Percentiles rank a stretch among this genome's conserved stretches.
phyloP scores from a whole-genome alignment of 257 asterid species.

The Paulownia fortunei region DNA sequence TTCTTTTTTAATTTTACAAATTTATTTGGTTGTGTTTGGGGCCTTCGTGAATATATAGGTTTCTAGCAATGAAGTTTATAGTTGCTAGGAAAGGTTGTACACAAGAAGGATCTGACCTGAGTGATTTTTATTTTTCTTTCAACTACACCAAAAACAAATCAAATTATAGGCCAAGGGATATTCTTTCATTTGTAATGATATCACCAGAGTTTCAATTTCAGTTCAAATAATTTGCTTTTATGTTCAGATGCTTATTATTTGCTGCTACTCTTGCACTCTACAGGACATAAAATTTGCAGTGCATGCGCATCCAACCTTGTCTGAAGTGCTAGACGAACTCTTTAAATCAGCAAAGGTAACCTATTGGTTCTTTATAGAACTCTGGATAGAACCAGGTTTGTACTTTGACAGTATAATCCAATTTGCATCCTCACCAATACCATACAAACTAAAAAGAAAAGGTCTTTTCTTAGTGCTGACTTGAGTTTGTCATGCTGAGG shows the following conservation, averaged over 20 bases:
- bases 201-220: slow-evolving; percentile 17
- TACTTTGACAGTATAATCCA: neutral
- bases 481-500: neutral
- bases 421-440: slow-evolving; percentile 4
- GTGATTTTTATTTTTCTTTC: neutral
- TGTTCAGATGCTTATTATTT: slow-evolving; percentile 31
- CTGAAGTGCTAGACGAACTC: slow-evolving; percentile 93
- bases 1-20: neutral
- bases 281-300: slow-evolving; percentile 93
- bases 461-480: neutral
- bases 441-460: neutral
- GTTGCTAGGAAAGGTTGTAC: slow-evolving; percentile 3
- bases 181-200: neutral
- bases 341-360: slow-evolving; percentile 88
- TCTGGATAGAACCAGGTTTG: neutral
- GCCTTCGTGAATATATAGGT: neutral
- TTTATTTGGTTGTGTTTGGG: neutral
- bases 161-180: slow-evolving; percentile 7
- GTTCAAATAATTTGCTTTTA: neutral
- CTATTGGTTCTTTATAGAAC: neutral
- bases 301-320: slow-evolving; percentile 96
- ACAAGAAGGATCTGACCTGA: neutral
- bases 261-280: slow-evolving; percentile 37
- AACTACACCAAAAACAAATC: neutral
- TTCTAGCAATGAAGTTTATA: neutral